Conservation (phyloP, 192 early-diverging fungal species). For the Neocallimastix lanati region DNA sequence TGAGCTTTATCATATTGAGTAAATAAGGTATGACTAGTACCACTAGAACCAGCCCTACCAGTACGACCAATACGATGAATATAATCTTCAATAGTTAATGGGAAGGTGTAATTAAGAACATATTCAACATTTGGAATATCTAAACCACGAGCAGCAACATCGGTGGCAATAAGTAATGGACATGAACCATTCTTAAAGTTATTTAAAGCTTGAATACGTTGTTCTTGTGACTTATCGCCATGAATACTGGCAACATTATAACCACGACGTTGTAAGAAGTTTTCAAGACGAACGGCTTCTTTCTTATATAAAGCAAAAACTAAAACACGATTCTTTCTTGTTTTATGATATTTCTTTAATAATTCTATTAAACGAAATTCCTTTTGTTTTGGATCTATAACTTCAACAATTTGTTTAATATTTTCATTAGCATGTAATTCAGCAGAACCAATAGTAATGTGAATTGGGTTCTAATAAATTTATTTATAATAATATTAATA, state of each 20-base stretch:
- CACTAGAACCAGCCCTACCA: constrained; percentile 79
- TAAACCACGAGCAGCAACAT: constrained; percentile 73
- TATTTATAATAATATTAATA: too few species aligned
- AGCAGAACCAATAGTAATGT: constrained; percentile 70
- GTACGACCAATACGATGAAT: constrained; percentile 90
- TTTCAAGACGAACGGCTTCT: constrained; percentile 70
- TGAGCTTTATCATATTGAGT: constrained; percentile 73
- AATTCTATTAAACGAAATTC: constrained; percentile 54
- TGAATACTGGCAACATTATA: constrained; percentile 75
- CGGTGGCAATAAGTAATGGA: constrained; percentile 83
- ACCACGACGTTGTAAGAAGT: constrained; percentile 47
- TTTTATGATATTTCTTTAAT: constrained; percentile 66
- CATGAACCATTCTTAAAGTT: constrained; percentile 61
- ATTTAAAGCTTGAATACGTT: constrained; percentile 59
- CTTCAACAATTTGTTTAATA: constrained; percentile 79
- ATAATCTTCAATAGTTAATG: constrained; percentile 89
- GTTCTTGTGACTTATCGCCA: constrained; percentile 74
- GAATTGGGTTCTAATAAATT: constrained; percentile 42
- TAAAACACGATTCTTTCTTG: constrained; percentile 68
- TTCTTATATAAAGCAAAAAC: constrained; percentile 95
- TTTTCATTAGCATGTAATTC: constrained; percentile 73
- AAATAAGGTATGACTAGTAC: constrained; percentile 84
- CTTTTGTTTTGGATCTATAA: constrained; percentile 60
- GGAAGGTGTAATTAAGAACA: constrained; percentile 93
- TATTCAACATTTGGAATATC: constrained; percentile 73